phyloP scores from a whole-genome alignment of 1,139 yeast genomes.

The Scheffersomyces illinoinensis region DNA sequence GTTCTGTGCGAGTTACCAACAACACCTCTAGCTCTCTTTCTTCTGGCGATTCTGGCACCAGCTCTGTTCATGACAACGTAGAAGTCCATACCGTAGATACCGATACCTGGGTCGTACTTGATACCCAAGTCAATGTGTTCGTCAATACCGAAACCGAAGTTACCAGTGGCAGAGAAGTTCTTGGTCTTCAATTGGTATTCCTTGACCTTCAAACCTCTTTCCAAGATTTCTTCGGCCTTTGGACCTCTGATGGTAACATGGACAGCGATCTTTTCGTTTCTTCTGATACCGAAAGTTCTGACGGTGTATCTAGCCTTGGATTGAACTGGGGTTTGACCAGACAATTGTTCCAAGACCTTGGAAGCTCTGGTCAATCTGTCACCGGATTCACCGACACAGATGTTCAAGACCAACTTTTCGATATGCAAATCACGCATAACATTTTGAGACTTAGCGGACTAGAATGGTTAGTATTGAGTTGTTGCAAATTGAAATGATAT shows the following conservation, averaged over 20 bases:
- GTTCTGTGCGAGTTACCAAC: slow-evolving; percentile 95
- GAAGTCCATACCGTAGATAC: slow-evolving; percentile 99
- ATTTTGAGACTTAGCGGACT: slow-evolving; percentile 46
- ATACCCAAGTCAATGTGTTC: slow-evolving; percentile 99
- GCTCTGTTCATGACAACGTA: slow-evolving; percentile 99
- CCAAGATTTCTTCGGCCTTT: slow-evolving; percentile 99
- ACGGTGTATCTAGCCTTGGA: slow-evolving; percentile 99
- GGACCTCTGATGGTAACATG: slow-evolving; percentile 99
- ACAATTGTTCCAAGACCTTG: slow-evolving; percentile 98
- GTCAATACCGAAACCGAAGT: slow-evolving; percentile 99
- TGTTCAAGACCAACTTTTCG: slow-evolving; percentile 99
- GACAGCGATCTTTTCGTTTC: slow-evolving; percentile 99
- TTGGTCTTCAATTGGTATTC: slow-evolving; percentile 94
- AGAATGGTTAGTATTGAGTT: slow-evolving; percentile 7
- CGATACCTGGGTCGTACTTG: slow-evolving; percentile 99
- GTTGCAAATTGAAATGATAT: not conserved
- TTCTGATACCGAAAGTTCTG: slow-evolving; percentile 99
- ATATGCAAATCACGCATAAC: slow-evolving; percentile 98
- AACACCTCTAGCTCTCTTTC: slow-evolving; percentile 92
- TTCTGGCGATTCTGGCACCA: slow-evolving; percentile 98
- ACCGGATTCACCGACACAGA: slow-evolving; percentile 99
- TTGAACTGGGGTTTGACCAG: slow-evolving; percentile 99
- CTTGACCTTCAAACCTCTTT: slow-evolving; percentile 99
- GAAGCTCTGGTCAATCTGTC: slow-evolving; percentile 99
- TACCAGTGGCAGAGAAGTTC: slow-evolving; percentile 98